Percentiles rank a stretch among this genome's conserved stretches.
phyloP scores from a whole-genome alignment of 106 monocot genomes.

The Phalaenopsis aphrodite region DNA sequence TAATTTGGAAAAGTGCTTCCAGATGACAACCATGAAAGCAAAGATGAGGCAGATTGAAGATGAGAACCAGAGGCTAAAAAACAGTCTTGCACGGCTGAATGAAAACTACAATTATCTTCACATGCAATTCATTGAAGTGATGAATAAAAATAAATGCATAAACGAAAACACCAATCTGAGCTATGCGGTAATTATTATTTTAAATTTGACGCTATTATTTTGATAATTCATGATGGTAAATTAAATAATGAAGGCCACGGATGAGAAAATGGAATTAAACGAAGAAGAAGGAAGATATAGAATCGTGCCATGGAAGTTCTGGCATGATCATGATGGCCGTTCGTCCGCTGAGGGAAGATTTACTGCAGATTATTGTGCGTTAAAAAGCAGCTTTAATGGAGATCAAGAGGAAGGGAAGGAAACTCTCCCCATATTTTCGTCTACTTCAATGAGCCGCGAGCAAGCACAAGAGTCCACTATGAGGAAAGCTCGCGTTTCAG shows the following conservation, averaged over 20 bases:
- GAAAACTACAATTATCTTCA: constrained; percentile 34
- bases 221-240: not conserved
- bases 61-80: constrained; percentile 40
- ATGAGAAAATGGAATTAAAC: not conserved
- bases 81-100: constrained; percentile 25
- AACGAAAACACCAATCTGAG: not conserved
- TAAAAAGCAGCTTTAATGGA: constrained; percentile 13
- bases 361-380: constrained; percentile 9
- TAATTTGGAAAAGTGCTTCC: not conserved
- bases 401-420: constrained; percentile 23
- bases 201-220: not conserved
- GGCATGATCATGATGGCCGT: constrained; percentile 19
- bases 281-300: not conserved
- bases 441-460: constrained; percentile 5
- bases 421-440: not conserved
- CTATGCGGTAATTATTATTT: not conserved
- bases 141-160: constrained; percentile 24
- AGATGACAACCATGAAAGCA: constrained; percentile 27
- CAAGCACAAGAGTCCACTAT: constrained; percentile 46
- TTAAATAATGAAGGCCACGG: not conserved
- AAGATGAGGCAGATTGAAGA: constrained; percentile 30
- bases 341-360: constrained; percentile 21
- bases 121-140: constrained; percentile 21
- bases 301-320: constrained; percentile 38
- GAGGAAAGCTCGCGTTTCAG: constrained; percentile 71